phyloP scores from a whole-genome alignment of 2,329 filamentous ascomycete species.

The Gaeumannomyces sp. region DNA sequence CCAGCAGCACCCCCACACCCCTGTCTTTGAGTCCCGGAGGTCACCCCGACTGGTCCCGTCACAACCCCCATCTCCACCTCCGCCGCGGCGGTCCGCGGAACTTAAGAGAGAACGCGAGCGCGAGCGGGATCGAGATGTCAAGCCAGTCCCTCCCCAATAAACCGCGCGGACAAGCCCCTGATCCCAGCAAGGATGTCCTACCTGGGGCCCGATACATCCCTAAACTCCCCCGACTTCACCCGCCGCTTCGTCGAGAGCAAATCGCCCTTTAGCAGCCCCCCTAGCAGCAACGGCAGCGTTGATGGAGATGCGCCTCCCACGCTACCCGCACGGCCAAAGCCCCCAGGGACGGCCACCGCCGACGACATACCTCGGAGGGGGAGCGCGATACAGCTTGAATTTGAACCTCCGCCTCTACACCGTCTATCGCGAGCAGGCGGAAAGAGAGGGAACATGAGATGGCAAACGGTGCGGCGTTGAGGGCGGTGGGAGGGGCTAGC shows the following conservation, averaged over 20 bases:
- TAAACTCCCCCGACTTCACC: conserved; percentile 23
- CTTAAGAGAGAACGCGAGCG: conserved; percentile 42
- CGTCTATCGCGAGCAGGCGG: conserved; percentile 36
- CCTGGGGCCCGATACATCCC: conserved; percentile 14
- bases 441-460: conserved; percentile 38
- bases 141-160: conserved; percentile 65
- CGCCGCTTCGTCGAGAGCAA: conserved; percentile 37
- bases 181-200: conserved; percentile 26
- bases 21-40: conserved; percentile 38
- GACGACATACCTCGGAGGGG: conserved; percentile 18
- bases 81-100: conserved; percentile 57
- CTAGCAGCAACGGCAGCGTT: conserved; percentile 60
- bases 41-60: conserved; percentile 43
- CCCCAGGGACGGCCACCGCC: conserved; percentile 25
- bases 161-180: conserved; percentile 65
- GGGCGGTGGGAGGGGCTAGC: not conserved
- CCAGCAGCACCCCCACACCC: conserved; percentile 49
- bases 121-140: conserved; percentile 20
- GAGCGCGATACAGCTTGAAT: conserved; percentile 29
- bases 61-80: conserved; percentile 56
- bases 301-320: conserved; percentile 45
- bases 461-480: conserved; percentile 26
- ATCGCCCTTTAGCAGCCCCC: conserved; percentile 84
- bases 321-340: conserved; percentile 45
- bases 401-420: conserved; percentile 49